Conservation (phyloP, 2,329 filamentous ascomycete species). For the Colletotrichum chlorophyti region DNA sequence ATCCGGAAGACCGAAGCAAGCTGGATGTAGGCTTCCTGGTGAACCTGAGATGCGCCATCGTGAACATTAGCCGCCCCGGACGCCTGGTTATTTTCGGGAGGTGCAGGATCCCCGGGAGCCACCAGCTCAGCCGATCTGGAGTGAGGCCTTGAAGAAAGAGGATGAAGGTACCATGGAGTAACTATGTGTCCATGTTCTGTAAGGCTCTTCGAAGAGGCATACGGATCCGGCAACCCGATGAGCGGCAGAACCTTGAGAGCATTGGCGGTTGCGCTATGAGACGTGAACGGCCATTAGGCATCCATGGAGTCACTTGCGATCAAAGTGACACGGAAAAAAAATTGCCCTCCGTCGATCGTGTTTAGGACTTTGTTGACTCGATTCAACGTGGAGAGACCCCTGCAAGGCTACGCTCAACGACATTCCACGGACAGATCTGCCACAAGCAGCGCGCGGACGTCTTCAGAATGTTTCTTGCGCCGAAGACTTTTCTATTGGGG, state of each 20-base stretch:
- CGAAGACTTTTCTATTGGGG: not conserved
- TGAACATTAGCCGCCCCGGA: constrained; percentile 72
- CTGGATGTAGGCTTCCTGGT: constrained; percentile 74
- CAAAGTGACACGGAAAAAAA: not conserved
- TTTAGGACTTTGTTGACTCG: not conserved
- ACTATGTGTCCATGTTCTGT: constrained; percentile 68
- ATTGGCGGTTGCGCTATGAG: not conserved
- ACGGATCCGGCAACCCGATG: constrained; percentile 56
- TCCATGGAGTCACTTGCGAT: not conserved
- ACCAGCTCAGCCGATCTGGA: constrained; percentile 52
- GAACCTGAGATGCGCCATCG: constrained; percentile 64
- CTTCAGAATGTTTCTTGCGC: not conserved
- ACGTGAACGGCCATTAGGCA: not conserved
- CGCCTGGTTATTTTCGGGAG: constrained; percentile 88
- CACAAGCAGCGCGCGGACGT: not conserved
- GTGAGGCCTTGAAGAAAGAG: constrained; percentile 50
- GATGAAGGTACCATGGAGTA: constrained; percentile 43
- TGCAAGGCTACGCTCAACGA: not conserved
- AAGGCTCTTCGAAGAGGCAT: constrained; percentile 60
- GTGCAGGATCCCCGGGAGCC: constrained; percentile 53
- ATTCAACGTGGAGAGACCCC: too few relatives aligned
- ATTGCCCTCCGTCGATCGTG: not conserved
- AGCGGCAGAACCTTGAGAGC: constrained; percentile 50
- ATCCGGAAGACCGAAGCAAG: constrained; percentile 54
- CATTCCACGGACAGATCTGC: not conserved